Conservation (phyloP, 257 asterid species). For the Rubia yunnanensis region DNA sequence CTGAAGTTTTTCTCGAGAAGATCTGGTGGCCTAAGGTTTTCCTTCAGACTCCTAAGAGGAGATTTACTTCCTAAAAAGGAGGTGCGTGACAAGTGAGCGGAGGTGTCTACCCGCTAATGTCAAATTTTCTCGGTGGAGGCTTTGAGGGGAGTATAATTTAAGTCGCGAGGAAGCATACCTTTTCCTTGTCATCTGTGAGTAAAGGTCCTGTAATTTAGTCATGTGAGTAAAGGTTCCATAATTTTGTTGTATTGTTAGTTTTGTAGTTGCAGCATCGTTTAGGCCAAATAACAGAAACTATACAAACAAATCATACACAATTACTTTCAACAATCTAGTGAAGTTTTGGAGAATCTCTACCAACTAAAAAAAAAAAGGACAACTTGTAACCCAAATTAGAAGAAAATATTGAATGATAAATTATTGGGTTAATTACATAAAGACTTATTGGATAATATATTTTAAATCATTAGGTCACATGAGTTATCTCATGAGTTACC, state of each 20-base stretch:
- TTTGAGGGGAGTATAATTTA: not conserved
- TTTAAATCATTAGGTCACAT: too few relatives aligned
- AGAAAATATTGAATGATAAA: too few relatives aligned
- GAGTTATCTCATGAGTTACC: too few relatives aligned
- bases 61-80: slow-evolving; percentile 86
- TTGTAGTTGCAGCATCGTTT: not conserved
- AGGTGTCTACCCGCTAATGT: not conserved
- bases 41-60: slow-evolving; percentile 59
- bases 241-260: not conserved
- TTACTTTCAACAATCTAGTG: not conserved
- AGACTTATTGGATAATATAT: too few relatives aligned
- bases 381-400: too few relatives aligned
- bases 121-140: not conserved
- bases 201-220: too few relatives aligned
- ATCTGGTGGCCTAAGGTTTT: slow-evolving; percentile 40
- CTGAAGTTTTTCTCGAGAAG: slow-evolving; percentile 85
- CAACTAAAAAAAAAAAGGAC: too few relatives aligned
- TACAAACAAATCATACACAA: not conserved
- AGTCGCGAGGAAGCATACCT: not conserved
- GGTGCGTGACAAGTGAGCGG: slow-evolving; percentile 42
- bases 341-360: not conserved
- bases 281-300: not conserved
- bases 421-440: too few relatives aligned
- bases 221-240: too few relatives aligned
- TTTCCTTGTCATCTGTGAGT: not conserved